Evolutionary conservation across 805 yeast species (phyloP), one percentile per base, ranked within the genome.

Genomic region (Kuraishia piskuri): DNA sequence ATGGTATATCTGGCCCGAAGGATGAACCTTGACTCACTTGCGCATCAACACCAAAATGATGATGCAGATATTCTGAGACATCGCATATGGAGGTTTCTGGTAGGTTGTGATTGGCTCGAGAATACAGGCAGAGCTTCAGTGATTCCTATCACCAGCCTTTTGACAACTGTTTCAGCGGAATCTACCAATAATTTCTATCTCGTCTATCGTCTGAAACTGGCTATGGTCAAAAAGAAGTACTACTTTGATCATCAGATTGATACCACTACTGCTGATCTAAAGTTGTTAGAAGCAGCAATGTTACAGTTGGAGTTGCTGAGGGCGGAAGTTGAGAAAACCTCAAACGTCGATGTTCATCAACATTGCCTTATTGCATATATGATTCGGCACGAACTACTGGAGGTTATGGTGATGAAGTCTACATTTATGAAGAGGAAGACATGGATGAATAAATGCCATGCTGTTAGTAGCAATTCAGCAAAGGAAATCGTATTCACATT

Each of bases 361-460:
- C 56, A 55, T 19, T 55, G 54, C 22, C 53, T 61, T 9, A 49
- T 56, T 22, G 54, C 56, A 8, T 57, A 54, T 24, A 51, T 22
- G 25, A 50, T 66, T 7, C 49, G 55, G 7, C 59, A 62, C 49
- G 69, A 65, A 51, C 36, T 63, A 10, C 50, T 66, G 10, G 68
- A 66, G 20, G 60, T 66, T 17, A 66, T 66, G 51, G 55, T 64
- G 45, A 62, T 59, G 53, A 61, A 66, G 66, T 61, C 68, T 8
- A 50, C 58, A 0, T 64, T 62, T 53, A 55, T 65, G 63, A 50
- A 55, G 17, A 52, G 60, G 46, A 53, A 57, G 17, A 59, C 60
- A 20, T 66, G 70, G 70, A 55, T 52, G 10, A 31, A 47, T 14
- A 37, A 49, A 8, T 61, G 62, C 49, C 61, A 64, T 47, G 50